These are phyloP conservation scores for Scedosporium dehoogii DNA, from an alignment of 2,329 filamentous ascomycete species.

Conservation along the genomic window DNA sequence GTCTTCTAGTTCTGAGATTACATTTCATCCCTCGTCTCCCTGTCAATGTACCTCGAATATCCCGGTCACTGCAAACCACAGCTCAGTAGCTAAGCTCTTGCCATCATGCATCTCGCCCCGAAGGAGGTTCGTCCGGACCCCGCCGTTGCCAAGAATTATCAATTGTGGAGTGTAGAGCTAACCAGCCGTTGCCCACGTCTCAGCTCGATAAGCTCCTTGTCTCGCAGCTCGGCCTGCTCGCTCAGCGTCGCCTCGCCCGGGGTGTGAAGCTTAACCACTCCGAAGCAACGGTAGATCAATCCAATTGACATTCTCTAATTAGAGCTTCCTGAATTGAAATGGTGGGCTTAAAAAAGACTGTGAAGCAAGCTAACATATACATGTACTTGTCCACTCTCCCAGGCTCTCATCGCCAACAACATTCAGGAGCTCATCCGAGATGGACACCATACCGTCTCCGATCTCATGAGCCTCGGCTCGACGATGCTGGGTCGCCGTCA, in stretches of 20 bases:
- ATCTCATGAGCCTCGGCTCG: constrained; percentile 85
- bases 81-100: background rate
- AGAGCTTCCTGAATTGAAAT: background rate
- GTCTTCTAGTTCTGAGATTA: background rate
- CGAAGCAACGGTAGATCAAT: constrained; percentile 61
- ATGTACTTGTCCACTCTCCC: background rate
- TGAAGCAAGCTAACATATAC: background rate
- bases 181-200: constrained; percentile 8
- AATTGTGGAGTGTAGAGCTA: constrained; percentile 7
- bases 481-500: constrained; percentile 91
- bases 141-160: background rate
- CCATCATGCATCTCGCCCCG: constrained; percentile 35
- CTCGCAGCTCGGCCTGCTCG: constrained; percentile 77
- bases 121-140: constrained; percentile 30
- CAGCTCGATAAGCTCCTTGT: constrained; percentile 95
- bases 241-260: constrained; percentile 77
- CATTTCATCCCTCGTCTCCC: background rate
- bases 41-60: background rate
- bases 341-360: background rate
- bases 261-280: constrained; percentile 84
- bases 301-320: background rate
- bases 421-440: constrained; percentile 95
- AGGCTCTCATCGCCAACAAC: constrained; percentile 78
- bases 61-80: background rate
- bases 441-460: constrained; percentile 83